phyloP scores from a whole-genome alignment of 164 flowering plant genomes.

The Cinnamomum micranthum region DNA sequence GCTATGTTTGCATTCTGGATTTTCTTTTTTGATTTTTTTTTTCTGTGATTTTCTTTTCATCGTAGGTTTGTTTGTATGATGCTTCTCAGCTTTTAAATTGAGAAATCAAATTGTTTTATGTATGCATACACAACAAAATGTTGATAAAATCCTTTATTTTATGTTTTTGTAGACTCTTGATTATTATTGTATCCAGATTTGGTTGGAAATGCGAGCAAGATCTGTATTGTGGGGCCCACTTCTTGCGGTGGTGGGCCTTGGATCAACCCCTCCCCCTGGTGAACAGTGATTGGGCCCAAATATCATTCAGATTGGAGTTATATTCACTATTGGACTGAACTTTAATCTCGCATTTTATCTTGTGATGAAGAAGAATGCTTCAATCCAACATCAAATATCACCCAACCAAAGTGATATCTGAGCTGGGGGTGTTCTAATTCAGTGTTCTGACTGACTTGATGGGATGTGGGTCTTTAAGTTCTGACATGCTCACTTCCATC shows the following conservation, averaged over 20 bases:
- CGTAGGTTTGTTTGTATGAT: not conserved
- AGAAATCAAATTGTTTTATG: not conserved
- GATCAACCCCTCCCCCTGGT: too few relatives aligned
- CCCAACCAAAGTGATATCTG: not conserved
- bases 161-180: not conserved
- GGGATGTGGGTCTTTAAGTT: not conserved
- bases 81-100: not conserved
- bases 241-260: too few relatives aligned
- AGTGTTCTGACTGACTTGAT: not conserved
- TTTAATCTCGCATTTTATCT: too few relatives aligned
- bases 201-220: not conserved
- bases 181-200: not conserved
- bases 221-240: not conserved
- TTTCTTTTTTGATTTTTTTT: not conserved
- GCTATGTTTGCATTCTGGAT: not conserved
- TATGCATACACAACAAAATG: not conserved
- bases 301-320: too few relatives aligned
- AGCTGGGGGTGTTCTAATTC: not conserved
- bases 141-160: not conserved
- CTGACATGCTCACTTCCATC: not conserved
- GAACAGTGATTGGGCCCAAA: too few relatives aligned
- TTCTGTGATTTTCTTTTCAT: not conserved
- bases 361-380: too few relatives aligned
- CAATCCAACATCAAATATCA: too few relatives aligned
- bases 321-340: too few relatives aligned